Base-by-base conservation (phyloP, 495 filamentous ascomycete species). In the Gamarada debralockiae region DNA sequence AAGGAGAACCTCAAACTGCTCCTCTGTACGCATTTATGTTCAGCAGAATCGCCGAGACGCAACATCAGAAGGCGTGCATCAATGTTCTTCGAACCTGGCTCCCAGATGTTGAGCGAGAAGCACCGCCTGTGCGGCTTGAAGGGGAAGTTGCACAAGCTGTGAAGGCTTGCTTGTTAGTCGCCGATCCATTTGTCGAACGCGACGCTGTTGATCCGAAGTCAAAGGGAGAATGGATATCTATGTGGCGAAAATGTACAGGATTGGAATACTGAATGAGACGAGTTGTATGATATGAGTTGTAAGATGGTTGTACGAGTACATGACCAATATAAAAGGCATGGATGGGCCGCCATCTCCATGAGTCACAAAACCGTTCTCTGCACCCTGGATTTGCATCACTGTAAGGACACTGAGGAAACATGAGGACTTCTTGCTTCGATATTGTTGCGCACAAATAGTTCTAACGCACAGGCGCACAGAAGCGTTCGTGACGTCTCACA, bases 11-110 rank as follows among this genome's bases (percentile, higher is more conserved):
- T 3, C 79, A 86, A 29, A 80, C 78, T 2, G 64, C 63, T 21
- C 65, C 60, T 6, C 68, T 87, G 50, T 91, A 90, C 64, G 59
- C 64, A 18, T 62, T 76, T 41, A 61, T 86, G 20, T 85, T 83
- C 62, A 52, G 64, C 21, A 49, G 75, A 12, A 70, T 85, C 23
- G 75, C 77, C 0, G 60, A 73, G 18, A 72, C 73, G 0, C 62
- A 66, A 0, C 67, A 81, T 34, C 69, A 75, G 55, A 56, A 38
- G 2, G 65, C 72, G 23, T 78, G 74, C 23, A 72, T 76, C 20
- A 62, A 73, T 29, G 75, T 73, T 18, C 50, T 85, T 9, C 70
- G 78, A 27, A 70, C 63, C 22, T 75, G 74, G 63, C 64, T 79
- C 8, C 70, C 73, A 17, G 78, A 83, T 61, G 83, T 90, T 80